Conservation (phyloP, 352 stramenopile species). For the Globisporangium apiculatum region DNA sequence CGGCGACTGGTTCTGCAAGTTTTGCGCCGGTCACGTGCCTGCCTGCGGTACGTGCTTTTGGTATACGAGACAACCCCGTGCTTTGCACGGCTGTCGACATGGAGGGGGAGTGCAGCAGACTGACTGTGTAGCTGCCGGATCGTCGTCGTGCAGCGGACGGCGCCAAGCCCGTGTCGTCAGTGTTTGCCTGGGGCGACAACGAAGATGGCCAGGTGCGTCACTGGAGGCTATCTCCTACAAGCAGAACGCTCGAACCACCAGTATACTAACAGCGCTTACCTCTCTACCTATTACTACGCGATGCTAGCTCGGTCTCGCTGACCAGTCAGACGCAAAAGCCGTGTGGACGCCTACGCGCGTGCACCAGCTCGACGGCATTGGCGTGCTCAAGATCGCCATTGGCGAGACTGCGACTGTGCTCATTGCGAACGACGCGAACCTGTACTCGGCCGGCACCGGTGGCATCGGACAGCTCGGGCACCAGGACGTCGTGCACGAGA, state of each 20-base stretch:
- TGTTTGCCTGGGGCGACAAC: constrained; percentile 75
- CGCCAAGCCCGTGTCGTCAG: constrained; percentile 35
- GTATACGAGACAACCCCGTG: background rate
- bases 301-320: constrained; percentile 38
- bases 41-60: constrained; percentile 24
- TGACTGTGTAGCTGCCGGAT: constrained; percentile 14
- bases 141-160: constrained; percentile 9
- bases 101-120: background rate
- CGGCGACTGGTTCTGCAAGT: constrained; percentile 85
- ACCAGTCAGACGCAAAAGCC: constrained; percentile 30
- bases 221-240: background rate
- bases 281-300: background rate
- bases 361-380: constrained; percentile 48
- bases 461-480: constrained; percentile 54
- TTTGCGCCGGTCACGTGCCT: constrained; percentile 58
- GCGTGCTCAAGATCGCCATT: constrained; percentile 56
- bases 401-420: constrained; percentile 54
- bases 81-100: background rate
- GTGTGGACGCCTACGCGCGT: constrained; percentile 57
- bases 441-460: constrained; percentile 75
- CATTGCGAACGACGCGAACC: constrained; percentile 61
- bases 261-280: background rate
- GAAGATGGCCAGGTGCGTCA: constrained; percentile 62
- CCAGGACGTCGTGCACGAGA: constrained; percentile 73
- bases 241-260: background rate